Evolutionary conservation across 2,329 filamentous ascomycete genomes (phyloP).

Genomic region (Penicillium sp.): DNA sequence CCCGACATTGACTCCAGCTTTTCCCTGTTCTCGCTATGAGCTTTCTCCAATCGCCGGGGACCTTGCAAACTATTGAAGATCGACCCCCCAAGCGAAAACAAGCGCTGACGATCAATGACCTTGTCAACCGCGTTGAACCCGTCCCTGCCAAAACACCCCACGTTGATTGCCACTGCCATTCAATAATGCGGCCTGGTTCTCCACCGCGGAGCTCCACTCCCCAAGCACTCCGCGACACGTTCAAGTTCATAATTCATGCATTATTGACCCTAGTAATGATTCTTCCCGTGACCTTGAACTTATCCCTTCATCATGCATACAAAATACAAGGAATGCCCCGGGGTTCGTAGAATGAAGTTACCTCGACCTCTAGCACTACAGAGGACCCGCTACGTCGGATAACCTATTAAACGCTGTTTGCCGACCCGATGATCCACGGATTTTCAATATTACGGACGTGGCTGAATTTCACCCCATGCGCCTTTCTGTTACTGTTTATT

Average conservation of each 20-base stretch:
- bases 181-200: slow-evolving; percentile 8
- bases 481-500: neutral
- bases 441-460: neutral
- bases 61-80: neutral
- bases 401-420: neutral
- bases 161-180: slow-evolving; percentile 4
- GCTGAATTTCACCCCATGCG: neutral
- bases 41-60: neutral
- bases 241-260: neutral
- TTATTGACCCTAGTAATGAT: neutral
- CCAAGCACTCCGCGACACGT: neutral
- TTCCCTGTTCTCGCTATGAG: neutral
- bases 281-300: neutral
- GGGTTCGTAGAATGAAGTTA: neutral
- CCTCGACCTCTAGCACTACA: neutral
- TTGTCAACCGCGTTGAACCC: neutral
- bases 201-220: slow-evolving; percentile 4
- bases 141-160: slow-evolving; percentile 5
- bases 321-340: neutral
- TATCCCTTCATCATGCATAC: neutral
- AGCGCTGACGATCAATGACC: neutral
- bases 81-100: neutral
- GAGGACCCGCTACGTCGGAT: neutral
- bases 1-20: neutral
- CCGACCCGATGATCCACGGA: neutral